Conservation (phyloP, 441 rosid genomes). For the Caryocar brasiliense region DNA sequence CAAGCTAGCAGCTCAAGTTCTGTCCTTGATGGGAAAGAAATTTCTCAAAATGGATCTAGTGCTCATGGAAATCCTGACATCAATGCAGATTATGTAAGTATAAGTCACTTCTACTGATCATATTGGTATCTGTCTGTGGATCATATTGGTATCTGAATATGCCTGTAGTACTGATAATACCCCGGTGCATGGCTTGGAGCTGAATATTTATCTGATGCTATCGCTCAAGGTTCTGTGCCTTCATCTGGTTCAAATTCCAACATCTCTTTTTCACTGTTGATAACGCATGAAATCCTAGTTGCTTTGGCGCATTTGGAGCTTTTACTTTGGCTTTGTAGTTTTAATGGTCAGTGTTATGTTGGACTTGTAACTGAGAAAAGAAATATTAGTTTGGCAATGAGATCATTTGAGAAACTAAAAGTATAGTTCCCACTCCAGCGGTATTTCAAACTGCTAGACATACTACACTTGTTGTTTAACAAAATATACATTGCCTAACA, state of each 20-base stretch:
- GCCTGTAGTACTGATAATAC: too few relatives aligned
- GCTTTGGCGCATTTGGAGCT: neutral
- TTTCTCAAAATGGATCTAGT: conserved; percentile 49
- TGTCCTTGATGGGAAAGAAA: conserved; percentile 49
- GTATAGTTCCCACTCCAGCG: too few relatives aligned
- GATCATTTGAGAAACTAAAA: too few relatives aligned
- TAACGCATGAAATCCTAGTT: neutral
- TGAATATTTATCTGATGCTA: too few relatives aligned
- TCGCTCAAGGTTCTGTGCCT: neutral
- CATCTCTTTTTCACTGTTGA: neutral
- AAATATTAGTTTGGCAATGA: too few relatives aligned
- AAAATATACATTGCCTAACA: too few relatives aligned
- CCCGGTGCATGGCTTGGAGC: too few relatives aligned
- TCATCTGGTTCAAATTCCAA: neutral
- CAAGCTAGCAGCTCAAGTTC: conserved; percentile 52
- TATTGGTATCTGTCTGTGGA: too few relatives aligned
- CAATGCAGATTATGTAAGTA: conserved; percentile 61
- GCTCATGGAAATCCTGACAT: conserved; percentile 45
- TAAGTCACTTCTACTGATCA: conserved; percentile 8
- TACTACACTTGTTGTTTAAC: too few relatives aligned
- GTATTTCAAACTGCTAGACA: too few relatives aligned
- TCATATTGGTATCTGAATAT: too few relatives aligned
- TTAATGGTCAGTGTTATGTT: neutral
- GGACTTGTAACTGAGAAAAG: neutral
- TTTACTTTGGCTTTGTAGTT: neutral